Conservation (phyloP, 2,329 filamentous ascomycete genomes). For the Penicillium sp. region DNA sequence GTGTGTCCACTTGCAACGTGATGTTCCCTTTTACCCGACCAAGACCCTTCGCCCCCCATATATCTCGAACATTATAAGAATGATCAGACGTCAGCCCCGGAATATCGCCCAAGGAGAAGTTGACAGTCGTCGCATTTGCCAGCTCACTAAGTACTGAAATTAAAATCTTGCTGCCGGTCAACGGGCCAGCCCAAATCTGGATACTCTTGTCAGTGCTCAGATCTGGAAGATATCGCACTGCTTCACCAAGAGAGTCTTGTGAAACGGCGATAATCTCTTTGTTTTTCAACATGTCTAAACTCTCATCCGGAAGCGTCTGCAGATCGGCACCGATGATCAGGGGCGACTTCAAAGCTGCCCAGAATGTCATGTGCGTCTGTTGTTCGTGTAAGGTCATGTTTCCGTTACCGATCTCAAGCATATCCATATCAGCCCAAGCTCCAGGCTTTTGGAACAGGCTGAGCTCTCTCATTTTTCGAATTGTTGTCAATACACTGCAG, state of each 20-base stretch:
- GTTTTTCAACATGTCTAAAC: background rate
- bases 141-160: background rate
- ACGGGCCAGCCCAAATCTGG: background rate
- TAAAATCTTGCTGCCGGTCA: background rate
- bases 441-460: conserved; percentile 32
- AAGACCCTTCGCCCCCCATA: background rate
- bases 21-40: background rate
- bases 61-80: background rate
- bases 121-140: background rate
- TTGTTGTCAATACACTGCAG: background rate
- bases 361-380: background rate
- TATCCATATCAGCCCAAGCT: conserved; percentile 40
- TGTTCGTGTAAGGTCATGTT: conserved; percentile 30
- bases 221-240: background rate
- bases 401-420: conserved; percentile 49
- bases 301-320: background rate
- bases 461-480: background rate
- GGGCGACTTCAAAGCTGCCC: background rate
- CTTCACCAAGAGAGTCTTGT: background rate
- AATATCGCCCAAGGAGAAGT: background rate
- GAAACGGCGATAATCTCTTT: background rate
- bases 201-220: background rate
- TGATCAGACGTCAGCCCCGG: background rate
- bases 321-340: background rate
- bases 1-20: background rate